Base-by-base conservation (phyloP, 805 yeast genomes). In the Jamesozyma spencerorum region DNA sequence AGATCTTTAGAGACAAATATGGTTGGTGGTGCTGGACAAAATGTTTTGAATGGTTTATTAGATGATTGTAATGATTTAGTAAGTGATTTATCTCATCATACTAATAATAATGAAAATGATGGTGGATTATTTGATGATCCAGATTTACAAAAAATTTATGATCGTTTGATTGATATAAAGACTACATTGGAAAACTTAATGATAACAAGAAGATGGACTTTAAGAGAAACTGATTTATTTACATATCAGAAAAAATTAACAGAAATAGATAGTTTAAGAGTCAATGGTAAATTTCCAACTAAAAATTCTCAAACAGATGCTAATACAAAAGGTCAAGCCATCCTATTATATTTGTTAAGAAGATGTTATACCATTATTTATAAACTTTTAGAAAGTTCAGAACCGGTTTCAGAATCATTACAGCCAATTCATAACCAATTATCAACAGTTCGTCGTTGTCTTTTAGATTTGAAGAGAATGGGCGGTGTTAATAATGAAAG, bases 191-290 rank as follows among this genome's bases (percentile, higher is more conserved):
- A 85, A 51, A 85, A 85, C 49, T 67, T 92, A 47, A 70, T 90
- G 51, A 77, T 92, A 34, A 92, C 98, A 2, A 79, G 96, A 62
- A 75, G 98, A 60, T 92, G 99, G 99, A 90, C 97, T 2, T 69
- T 92, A 65, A 77, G 99, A 55, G 95, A 88, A 55, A 92, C 98
- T 0, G 99, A 92, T 64, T 70, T 92, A 46, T 92, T 83, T 64
- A 71, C 73, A 37, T 88, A 84, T 58, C 95, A 87, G 62, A 77
- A 80, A 54, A 70, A 71, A 47, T 68, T 92, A 46, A 79, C 77
- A 53, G 73, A 69, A 42, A 79, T 92, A 46, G 96, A 90, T 57
- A 81, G 78, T 39, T 57, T 72, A 47, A 71, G 96, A 52, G 70
- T 79, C 6, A 68, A 73, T 39, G 85, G 85, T 4, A 69, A 70